Conservation (phyloP, 805 yeast species). For the Maudiozyma turicensis region DNA sequence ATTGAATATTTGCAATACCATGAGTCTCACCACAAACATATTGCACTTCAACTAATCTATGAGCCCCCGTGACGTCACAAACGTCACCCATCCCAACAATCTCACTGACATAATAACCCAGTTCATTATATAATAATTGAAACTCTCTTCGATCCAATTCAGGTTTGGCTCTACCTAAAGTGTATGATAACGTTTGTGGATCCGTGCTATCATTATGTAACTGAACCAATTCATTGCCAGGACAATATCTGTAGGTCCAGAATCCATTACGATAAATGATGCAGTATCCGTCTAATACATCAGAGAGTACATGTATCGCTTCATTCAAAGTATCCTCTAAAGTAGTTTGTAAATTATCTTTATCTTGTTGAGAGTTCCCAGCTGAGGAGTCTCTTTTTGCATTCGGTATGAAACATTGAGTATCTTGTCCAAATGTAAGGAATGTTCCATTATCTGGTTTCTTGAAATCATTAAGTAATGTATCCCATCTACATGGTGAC, state of each 20-base stretch:
- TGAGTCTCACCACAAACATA: constrained; percentile 40
- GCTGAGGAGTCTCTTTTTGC: background rate
- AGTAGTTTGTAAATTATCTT: constrained; percentile 8
- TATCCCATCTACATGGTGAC: constrained; percentile 11
- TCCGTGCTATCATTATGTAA: constrained; percentile 29
- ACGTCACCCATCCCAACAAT: constrained; percentile 40
- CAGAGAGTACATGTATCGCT: constrained; percentile 13
- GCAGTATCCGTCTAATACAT: constrained; percentile 15
- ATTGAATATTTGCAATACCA: constrained; percentile 22
- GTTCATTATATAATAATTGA: constrained; percentile 28
- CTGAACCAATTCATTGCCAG: constrained; percentile 40
- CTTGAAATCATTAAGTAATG: constrained; percentile 6
- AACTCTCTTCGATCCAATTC: constrained; percentile 16
- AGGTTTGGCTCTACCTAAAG: constrained; percentile 17
- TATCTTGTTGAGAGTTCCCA: constrained; percentile 5
- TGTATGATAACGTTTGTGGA: constrained; percentile 6
- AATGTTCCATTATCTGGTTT: constrained; percentile 11
- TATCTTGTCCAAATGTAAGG: constrained; percentile 10
- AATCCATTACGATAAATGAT: constrained; percentile 31
- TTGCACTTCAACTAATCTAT: constrained; percentile 45
- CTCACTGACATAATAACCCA: constrained; percentile 29
- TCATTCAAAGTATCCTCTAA: constrained; percentile 10
- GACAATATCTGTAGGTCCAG: constrained; percentile 47
- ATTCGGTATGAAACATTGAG: constrained; percentile 18
- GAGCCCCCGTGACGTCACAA: constrained; percentile 49